Evolutionary conservation across 768 basidiomycete species (phyloP).

Genomic region (Dacryopinax spathularia): DNA sequence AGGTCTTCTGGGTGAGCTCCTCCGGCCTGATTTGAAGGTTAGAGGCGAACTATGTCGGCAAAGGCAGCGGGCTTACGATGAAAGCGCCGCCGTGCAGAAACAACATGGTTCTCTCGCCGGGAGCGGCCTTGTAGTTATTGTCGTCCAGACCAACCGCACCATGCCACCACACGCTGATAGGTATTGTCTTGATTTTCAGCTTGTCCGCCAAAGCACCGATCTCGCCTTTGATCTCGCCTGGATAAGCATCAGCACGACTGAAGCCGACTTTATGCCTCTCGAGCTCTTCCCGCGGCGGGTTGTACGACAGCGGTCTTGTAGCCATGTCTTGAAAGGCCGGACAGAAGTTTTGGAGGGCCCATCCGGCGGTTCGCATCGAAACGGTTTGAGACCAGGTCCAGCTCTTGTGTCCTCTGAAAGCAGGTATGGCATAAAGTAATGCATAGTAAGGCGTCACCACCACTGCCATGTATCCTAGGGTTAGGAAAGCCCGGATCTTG

Average conservation of each 20-base stretch:
- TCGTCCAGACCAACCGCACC: background rate
- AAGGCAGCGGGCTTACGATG: background rate
- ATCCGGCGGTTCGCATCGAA: too few relatives aligned
- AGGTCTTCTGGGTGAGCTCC: background rate
- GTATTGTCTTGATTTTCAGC: background rate
- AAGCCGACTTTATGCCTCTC: background rate
- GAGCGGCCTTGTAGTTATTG: background rate
- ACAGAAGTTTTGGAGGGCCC: background rate
- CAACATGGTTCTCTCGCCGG: slow-evolving; percentile 13
- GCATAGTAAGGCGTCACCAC: too few relatives aligned
- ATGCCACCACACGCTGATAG: background rate
- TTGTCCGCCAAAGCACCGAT: background rate
- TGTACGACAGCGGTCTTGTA: too few relatives aligned
- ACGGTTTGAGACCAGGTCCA: too few relatives aligned
- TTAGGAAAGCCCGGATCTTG: too few relatives aligned
- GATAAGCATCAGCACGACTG: too few relatives aligned
- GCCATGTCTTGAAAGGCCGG: background rate
- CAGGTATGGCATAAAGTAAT: too few relatives aligned
- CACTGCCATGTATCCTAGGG: too few relatives aligned
- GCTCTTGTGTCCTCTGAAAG: too few relatives aligned
- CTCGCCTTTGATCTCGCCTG: background rate
- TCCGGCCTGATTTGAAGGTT: background rate
- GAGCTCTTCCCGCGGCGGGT: background rate
- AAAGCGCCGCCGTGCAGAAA: slow-evolving; percentile 11
- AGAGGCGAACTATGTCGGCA: background rate